These are phyloP conservation scores for Ophiosphaerella herpotricha DNA, from an alignment of 2,329 filamentous ascomycete species.

Conservation along the genomic window DNA sequence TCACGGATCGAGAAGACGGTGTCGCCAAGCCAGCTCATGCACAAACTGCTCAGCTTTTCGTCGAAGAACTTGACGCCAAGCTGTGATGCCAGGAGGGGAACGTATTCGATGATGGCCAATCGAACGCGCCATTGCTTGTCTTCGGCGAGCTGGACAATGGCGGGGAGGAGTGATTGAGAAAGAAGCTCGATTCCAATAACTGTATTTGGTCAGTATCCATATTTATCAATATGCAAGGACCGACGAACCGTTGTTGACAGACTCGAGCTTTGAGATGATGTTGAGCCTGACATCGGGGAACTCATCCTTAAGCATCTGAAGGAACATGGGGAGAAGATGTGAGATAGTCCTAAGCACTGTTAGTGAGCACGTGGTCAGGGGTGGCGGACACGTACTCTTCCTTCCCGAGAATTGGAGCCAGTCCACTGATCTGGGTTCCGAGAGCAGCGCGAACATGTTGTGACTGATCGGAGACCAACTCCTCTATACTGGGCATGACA, in stretches of 20 bases:
- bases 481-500: conserved; percentile 95
- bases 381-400: conserved; percentile 73
- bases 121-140: conserved; percentile 99
- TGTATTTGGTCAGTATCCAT: conserved; percentile 42
- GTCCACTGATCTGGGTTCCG: conserved; percentile 93
- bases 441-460: conserved; percentile 96
- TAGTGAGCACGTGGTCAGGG: conserved; percentile 30
- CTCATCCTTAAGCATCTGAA: conserved; percentile 99
- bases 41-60: conserved; percentile 91
- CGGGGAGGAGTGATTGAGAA: conserved; percentile 93
- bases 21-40: conserved; percentile 98
- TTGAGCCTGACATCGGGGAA: conserved; percentile 97
- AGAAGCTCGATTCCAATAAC: conserved; percentile 98
- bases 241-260: conserved; percentile 85
- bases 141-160: conserved; percentile 95
- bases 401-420: conserved; percentile 96
- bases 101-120: conserved; percentile 98
- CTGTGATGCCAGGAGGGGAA: conserved; percentile 92
- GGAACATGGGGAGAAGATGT: conserved; percentile 96
- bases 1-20: conserved; percentile 99
- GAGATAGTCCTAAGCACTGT: conserved; percentile 75
- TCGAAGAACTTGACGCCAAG: conserved; percentile 98
- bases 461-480: conserved; percentile 92
- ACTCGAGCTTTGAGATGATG: conserved; percentile 99
- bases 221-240: not conserved